phyloP scores from a whole-genome alignment of 257 asterid genomes.

The Solanum neorickii region DNA sequence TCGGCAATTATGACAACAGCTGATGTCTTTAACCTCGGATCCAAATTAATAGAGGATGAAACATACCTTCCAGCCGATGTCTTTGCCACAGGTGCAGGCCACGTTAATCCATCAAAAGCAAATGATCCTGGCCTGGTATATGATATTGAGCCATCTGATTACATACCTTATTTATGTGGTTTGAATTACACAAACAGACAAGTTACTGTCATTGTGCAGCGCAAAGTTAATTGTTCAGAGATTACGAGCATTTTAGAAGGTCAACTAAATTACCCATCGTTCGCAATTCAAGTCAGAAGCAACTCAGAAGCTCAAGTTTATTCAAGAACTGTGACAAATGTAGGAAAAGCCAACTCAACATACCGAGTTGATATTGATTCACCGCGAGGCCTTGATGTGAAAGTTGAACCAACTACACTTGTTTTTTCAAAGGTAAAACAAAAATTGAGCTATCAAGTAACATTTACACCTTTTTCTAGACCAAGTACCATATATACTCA shows the following conservation, averaged over 20 bases:
- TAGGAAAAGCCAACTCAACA: slow-evolving; percentile 17
- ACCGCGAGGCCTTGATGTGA: slow-evolving; percentile 1
- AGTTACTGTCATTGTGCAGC: neutral
- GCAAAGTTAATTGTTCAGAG: neutral
- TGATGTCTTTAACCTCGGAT: neutral
- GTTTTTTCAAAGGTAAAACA: slow-evolving; percentile 2
- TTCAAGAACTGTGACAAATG: slow-evolving; percentile 31
- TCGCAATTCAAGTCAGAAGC: neutral
- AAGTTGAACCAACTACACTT: slow-evolving; percentile 7
- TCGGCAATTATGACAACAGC: slow-evolving; percentile 30
- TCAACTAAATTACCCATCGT: slow-evolving; percentile 30
- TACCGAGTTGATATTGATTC: neutral
- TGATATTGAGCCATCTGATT: slow-evolving; percentile 5
- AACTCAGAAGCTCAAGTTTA: neutral
- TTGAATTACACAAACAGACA: slow-evolving; percentile 4
- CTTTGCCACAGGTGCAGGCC: slow-evolving; percentile 27
- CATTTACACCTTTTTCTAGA: neutral
- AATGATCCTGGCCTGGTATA: slow-evolving; percentile 25
- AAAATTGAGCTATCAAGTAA: slow-evolving; percentile 2
- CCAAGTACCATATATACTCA: slow-evolving; percentile 2
- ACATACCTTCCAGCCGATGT: neutral
- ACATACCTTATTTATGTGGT: slow-evolving; percentile 22
- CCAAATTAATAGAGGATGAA: neutral
- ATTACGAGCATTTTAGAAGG: slow-evolving; percentile 3
- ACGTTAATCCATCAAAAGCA: slow-evolving; percentile 20